Percentiles rank a stretch among this genome's conserved stretches.
Evolutionary conservation across 306 rosid species (phyloP).

Genomic region (Mimosa bimucronata): DNA sequence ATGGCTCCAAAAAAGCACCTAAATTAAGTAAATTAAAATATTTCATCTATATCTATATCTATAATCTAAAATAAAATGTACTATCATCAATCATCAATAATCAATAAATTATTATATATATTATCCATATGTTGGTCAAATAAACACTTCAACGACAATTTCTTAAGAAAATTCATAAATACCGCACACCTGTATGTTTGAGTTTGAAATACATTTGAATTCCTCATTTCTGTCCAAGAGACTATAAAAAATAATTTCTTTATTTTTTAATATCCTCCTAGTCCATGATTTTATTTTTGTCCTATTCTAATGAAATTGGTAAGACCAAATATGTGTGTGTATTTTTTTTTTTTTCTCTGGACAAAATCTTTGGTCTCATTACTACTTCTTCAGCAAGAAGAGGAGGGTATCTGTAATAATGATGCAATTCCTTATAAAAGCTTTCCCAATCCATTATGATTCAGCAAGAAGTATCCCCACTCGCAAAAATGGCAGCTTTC

Average conservation of each 20-base stretch:
- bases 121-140: too few species aligned
- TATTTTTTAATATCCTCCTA: too few species aligned
- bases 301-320: background rate
- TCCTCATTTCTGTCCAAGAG: background rate
- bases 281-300: background rate
- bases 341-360: too few species aligned
- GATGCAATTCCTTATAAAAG: background rate
- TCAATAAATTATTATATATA: too few species aligned
- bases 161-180: background rate
- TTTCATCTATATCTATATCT: too few species aligned
- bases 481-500: slow-evolving; percentile 57
- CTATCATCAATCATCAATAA: too few species aligned
- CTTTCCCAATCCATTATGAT: background rate
- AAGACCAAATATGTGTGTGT: too few species aligned
- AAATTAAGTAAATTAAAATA: too few species aligned
- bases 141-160: too few species aligned
- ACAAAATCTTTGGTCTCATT: background rate
- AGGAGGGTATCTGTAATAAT: background rate
- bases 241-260: background rate
- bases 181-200: background rate
- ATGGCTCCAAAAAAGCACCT: too few species aligned
- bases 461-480: slow-evolving; percentile 27
- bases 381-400: background rate
- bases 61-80: too few species aligned
- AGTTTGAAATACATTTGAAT: background rate